These are phyloP conservation scores for Suillus sp. DNA, from an alignment of 768 basidiomycete species.

Conservation along the genomic window DNA sequence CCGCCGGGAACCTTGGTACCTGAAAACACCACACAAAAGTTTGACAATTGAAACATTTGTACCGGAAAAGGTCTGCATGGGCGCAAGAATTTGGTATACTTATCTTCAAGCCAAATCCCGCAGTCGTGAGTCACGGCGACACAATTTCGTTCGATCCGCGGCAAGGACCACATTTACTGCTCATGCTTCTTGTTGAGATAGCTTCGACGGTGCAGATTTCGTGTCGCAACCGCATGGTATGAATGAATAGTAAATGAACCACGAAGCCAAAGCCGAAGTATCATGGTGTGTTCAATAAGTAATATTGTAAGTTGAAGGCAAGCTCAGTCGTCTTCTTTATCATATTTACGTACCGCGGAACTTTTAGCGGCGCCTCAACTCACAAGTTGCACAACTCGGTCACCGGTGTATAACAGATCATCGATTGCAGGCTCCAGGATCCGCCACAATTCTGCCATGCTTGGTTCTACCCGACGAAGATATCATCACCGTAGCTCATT, in stretches of 20 bases:
- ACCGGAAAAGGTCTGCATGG: neutral
- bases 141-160: constrained; percentile 3
- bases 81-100: neutral
- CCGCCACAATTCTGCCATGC: neutral
- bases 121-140: neutral
- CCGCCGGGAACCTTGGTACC: neutral
- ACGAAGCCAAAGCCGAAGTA: constrained; percentile 1
- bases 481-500: neutral
- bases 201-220: neutral
- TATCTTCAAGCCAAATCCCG: neutral
- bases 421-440: neutral
- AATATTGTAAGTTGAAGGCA: neutral
- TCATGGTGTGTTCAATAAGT: too few species aligned
- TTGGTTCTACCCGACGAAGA: constrained; percentile 1
- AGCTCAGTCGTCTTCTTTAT: neutral
- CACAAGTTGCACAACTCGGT: neutral
- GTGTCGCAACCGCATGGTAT: neutral
- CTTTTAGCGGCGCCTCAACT: neutral
- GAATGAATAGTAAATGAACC: constrained; percentile 3
- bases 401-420: neutral
- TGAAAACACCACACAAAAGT: neutral
- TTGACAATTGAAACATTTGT: neutral
- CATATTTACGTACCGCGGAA: neutral
- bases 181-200: neutral
- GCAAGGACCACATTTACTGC: neutral